Conservation (phyloP, 148 eudicot genomes). For the Bassia scoparia region DNA sequence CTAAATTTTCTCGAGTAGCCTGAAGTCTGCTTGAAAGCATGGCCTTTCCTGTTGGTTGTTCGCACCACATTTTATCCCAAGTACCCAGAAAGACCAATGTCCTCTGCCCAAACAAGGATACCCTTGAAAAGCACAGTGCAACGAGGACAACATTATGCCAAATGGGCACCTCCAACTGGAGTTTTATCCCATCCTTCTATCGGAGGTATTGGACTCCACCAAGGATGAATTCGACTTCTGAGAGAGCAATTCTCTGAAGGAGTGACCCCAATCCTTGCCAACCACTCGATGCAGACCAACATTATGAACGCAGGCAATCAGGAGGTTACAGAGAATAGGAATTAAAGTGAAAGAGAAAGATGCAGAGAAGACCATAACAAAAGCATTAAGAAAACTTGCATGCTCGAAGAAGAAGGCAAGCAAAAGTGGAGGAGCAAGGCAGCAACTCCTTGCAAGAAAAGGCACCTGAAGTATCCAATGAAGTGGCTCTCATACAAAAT, state of each 20-base stretch:
- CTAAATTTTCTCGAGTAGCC: constrained; percentile 38
- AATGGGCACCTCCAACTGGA: constrained; percentile 54
- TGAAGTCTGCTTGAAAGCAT: constrained; percentile 46
- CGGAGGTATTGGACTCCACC: constrained; percentile 62
- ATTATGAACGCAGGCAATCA: constrained; percentile 40
- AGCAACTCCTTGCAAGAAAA: no score
- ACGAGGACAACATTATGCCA: constrained; percentile 46
- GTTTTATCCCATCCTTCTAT: constrained; percentile 46
- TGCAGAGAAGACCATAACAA: constrained; percentile 33
- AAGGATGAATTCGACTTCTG: constrained; percentile 66
- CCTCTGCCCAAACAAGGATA: constrained; percentile 36
- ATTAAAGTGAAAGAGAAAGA: constrained; percentile 25
- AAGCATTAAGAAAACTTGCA: constrained; percentile 28
- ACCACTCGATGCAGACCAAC: constrained; percentile 46
- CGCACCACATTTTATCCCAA: constrained; percentile 34
- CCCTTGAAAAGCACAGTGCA: constrained; percentile 12
- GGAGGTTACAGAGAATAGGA: constrained; percentile 50
- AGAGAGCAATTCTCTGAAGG: constrained; percentile 59
- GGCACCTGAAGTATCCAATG: no score
- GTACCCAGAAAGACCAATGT: constrained; percentile 27
- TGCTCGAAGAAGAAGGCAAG: constrained; percentile 37
- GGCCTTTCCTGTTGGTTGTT: constrained; percentile 64
- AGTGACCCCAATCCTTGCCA: constrained; percentile 58
- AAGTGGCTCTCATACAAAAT: no score
- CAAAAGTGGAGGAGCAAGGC: no score